A percentile compares a stretch with the other conserved stretches of the same genome.
Evolutionary conservation across 202 grass and related monocot species (phyloP).

Genomic region (Carex arenaria): DNA sequence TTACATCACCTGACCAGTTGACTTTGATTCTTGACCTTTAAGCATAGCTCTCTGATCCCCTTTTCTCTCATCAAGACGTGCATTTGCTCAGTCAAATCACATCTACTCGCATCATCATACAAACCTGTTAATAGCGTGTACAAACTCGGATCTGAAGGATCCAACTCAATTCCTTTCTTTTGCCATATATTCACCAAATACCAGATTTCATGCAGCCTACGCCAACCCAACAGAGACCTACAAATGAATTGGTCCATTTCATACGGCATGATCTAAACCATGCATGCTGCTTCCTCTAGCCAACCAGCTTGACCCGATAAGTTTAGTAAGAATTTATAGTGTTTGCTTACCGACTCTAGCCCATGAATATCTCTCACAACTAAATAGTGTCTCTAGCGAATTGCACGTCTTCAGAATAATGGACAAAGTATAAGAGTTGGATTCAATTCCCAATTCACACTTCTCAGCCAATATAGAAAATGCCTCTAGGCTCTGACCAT

Average conservation of each 20-base stretch:
- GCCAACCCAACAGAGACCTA: slow-evolving; percentile 48
- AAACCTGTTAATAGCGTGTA: slow-evolving; percentile 32
- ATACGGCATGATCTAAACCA: slow-evolving; percentile 38
- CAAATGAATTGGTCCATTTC: slow-evolving; percentile 44
- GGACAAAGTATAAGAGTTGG: slow-evolving; percentile 75
- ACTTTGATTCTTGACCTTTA: neutral
- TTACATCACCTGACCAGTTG: neutral
- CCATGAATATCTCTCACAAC: slow-evolving; percentile 40
- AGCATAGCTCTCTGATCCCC: neutral
- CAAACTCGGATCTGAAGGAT: slow-evolving; percentile 31
- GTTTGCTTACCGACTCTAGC: slow-evolving; percentile 42
- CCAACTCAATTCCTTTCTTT: slow-evolving; percentile 58
- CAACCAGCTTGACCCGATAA: slow-evolving; percentile 52
- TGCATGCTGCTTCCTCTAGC: slow-evolving; percentile 45
- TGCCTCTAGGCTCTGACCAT: slow-evolving; percentile 32
- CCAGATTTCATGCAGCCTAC: slow-evolving; percentile 36
- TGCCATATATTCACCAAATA: slow-evolving; percentile 36
- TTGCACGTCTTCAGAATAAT: slow-evolving; percentile 54
- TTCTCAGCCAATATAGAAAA: slow-evolving; percentile 44
- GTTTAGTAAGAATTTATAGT: slow-evolving; percentile 57
- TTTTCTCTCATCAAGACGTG: slow-evolving; percentile 29
- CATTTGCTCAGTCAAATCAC: slow-evolving; percentile 24
- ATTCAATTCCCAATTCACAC: slow-evolving; percentile 40
- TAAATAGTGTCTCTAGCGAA: slow-evolving; percentile 25
- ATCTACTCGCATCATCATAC: slow-evolving; percentile 28